A percentile compares a stretch with the other conserved stretches of the same genome.
Evolutionary conservation across 2,329 filamentous ascomycete species (phyloP).

Genomic region (Alternaria sp.): DNA sequence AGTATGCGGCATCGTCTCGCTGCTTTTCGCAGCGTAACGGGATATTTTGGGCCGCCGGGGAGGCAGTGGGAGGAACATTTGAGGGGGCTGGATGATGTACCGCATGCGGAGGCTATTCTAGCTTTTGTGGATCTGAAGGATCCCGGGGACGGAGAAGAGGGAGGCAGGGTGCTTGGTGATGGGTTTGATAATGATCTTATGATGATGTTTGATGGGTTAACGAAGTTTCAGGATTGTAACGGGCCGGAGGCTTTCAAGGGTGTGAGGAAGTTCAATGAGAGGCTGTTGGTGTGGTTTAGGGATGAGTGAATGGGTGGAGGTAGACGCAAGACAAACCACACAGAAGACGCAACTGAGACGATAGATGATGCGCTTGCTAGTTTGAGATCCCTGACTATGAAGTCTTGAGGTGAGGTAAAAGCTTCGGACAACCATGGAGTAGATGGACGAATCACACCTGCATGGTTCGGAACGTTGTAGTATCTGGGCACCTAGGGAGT

Average conservation of each 20-base stretch:
- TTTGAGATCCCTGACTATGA: no score
- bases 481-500: no score
- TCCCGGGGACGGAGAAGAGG: background rate
- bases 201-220: conserved; percentile 19
- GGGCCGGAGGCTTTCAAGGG: conserved; percentile 14
- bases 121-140: conserved; percentile 12
- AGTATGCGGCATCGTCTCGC: conserved; percentile 12
- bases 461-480: no score
- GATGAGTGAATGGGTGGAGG: background rate
- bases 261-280: conserved; percentile 9
- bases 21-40: conserved; percentile 3
- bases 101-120: conserved; percentile 10
- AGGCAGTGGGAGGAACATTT: conserved; percentile 13
- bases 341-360: background rate
- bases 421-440: no score
- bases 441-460: no score
- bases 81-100: background rate
- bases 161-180: background rate
- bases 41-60: conserved; percentile 11
- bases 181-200: conserved; percentile 12
- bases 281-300: conserved; percentile 14
- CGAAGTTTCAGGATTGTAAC: conserved; percentile 11
- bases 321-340: background rate
- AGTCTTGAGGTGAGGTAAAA: no score
- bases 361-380: no score